These are phyloP conservation scores for Pseudogymnoascus sp. DNA, from an alignment of 2,329 filamentous ascomycete genomes.

Conservation along the genomic window DNA sequence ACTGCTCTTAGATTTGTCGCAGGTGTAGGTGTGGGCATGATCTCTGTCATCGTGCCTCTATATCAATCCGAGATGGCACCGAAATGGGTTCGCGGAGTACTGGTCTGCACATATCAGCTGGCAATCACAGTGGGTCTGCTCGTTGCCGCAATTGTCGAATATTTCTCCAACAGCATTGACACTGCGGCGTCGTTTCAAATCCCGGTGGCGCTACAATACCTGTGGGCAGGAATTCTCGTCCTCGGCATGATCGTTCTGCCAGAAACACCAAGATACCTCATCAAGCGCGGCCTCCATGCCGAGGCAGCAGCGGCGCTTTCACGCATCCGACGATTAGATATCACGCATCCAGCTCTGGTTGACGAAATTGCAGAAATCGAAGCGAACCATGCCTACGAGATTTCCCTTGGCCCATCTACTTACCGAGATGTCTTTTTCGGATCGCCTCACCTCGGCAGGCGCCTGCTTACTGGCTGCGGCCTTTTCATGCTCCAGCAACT, in stretches of 20 bases:
- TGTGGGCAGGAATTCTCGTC: conserved; percentile 33
- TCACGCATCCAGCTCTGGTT: conserved; percentile 63
- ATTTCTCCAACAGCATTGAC: conserved; percentile 28
- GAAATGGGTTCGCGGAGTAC: conserved; percentile 35
- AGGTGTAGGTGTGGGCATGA: conserved; percentile 35
- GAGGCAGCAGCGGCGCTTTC: conserved; percentile 27
- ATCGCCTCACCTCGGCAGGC: conserved; percentile 58
- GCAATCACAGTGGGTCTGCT: conserved; percentile 40
- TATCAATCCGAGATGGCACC: conserved; percentile 23
- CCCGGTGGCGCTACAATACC: conserved; percentile 36
- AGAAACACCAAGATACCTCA: conserved; percentile 33
- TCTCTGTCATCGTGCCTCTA: conserved; percentile 32
- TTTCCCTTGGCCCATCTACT: conserved; percentile 54
- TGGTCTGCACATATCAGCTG: conserved; percentile 39
- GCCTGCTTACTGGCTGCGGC: conserved; percentile 64
- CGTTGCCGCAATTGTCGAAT: conserved; percentile 38
- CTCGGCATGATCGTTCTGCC: conserved; percentile 33
- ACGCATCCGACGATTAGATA: conserved; percentile 60
- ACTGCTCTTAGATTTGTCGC: conserved; percentile 40
- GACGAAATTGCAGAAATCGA: conserved; percentile 71
- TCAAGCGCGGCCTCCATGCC: conserved; percentile 28
- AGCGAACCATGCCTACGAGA: conserved; percentile 68
- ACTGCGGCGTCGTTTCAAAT: conserved; percentile 32
- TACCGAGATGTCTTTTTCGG: conserved; percentile 57
- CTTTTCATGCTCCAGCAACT: conserved; percentile 76